A percentile compares a stretch with the other conserved stretches of the same genome.
Conservation (phyloP, 805 yeast genomes). For the Candida oleophila region DNA sequence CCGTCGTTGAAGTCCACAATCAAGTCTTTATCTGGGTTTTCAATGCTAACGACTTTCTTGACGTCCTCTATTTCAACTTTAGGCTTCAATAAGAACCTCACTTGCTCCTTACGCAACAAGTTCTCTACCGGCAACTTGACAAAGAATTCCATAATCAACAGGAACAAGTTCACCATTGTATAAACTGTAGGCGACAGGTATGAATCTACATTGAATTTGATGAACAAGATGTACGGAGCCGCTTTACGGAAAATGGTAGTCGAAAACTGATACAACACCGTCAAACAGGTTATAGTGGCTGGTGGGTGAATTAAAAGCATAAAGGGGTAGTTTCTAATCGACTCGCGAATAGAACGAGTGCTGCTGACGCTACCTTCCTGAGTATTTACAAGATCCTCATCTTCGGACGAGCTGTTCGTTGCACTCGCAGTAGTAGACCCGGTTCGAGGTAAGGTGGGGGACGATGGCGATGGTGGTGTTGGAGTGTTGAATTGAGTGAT, state of each 20-base stretch:
- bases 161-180: conserved; percentile 54
- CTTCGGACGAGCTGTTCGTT: background rate
- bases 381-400: background rate
- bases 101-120: conserved; percentile 78
- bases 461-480: background rate
- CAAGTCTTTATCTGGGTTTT: conserved; percentile 44
- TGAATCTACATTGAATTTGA: conserved; percentile 63
- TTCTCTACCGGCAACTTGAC: conserved; percentile 87
- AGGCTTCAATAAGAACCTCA: conserved; percentile 53
- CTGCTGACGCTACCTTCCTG: conserved; percentile 9
- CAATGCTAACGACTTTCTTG: conserved; percentile 40
- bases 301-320: conserved; percentile 59
- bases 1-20: conserved; percentile 54
- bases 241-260: conserved; percentile 59
- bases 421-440: background rate
- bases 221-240: conserved; percentile 65
- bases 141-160: conserved; percentile 68
- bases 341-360: conserved; percentile 70
- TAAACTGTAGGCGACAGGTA: conserved; percentile 61
- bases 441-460: background rate
- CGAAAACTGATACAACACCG: conserved; percentile 61
- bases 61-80: conserved; percentile 36
- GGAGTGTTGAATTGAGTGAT: conserved; percentile 57
- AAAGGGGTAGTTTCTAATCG: conserved; percentile 59
- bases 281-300: conserved; percentile 34